A percentile compares a stretch with the other conserved stretches of the same genome.
Evolutionary conservation across 306 rosid genomes (phyloP).

Genomic region (Acacia melanoxylon): DNA sequence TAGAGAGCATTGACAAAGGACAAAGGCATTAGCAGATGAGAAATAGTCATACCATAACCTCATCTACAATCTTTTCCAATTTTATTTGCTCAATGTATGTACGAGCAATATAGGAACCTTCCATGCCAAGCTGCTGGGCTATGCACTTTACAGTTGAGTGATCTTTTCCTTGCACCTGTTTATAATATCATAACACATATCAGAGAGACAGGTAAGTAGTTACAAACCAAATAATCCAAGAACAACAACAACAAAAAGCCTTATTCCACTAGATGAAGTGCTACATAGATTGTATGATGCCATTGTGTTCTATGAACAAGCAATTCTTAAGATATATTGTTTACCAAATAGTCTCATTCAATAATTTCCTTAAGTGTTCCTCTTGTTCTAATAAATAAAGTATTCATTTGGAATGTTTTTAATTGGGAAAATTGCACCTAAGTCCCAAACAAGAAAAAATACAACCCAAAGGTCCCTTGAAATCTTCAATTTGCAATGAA

Average conservation of each 20-base stretch:
- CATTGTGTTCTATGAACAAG: background rate
- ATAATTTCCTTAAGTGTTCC: background rate
- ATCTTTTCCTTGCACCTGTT: slow-evolving; percentile 95
- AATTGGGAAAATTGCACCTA: too few species aligned
- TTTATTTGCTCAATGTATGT: slow-evolving; percentile 98
- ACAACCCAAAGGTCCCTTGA: too few species aligned
- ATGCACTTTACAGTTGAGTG: slow-evolving; percentile 60
- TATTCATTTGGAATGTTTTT: background rate
- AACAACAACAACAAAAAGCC: background rate
- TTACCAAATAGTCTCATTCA: background rate
- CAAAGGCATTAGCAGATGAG: slow-evolving; percentile 21
- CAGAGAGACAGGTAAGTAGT: background rate
- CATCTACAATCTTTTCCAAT: slow-evolving; percentile 90
- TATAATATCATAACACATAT: slow-evolving; percentile 18
- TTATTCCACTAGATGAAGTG: background rate
- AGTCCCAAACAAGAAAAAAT: too few species aligned
- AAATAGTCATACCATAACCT: slow-evolving; percentile 85
- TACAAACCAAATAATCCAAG: background rate
- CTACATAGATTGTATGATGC: background rate
- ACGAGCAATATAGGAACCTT: slow-evolving; percentile 93
- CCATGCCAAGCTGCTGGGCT: slow-evolving; percentile 83
- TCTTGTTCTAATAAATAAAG: background rate
- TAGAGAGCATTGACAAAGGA: slow-evolving; percentile 22
- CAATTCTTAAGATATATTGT: background rate
- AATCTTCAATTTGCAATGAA: too few species aligned